Evolutionary conservation across 768 basidiomycete genomes (phyloP), one percentile per base, ranked within the genome.

Genomic region (Suillus alpinus): DNA sequence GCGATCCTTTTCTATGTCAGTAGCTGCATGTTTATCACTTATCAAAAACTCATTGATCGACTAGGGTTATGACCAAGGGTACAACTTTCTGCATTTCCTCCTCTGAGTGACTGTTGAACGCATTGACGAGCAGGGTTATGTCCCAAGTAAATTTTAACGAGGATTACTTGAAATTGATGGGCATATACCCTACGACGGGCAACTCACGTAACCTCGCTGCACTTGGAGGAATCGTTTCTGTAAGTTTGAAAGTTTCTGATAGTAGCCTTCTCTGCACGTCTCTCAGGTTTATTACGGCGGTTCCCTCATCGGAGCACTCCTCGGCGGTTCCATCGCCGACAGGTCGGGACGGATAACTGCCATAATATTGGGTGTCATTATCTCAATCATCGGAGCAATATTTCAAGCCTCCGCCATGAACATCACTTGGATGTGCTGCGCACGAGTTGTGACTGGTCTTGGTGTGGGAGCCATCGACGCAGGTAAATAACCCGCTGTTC

Each of bases 381-480:
- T 51, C 46, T 59, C 58, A 32, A 59, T 56, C 32, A 26, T 59
- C 34, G 58, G 58, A 7, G 58, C 58, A 34, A n/a, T 26, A 26
- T 59, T 59, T 10, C 58, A 59, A 31, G 36, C 58, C 20, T 59
- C 58, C 49, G 58, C 58, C 4, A 59, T 59, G 58, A 59, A 56
- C n/a, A 59, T 59, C 58, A 59, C 58, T 7, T 59, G 58, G 58
- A 59, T 59, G 58, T 59, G 58, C 26, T 59, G 58, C 26, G 58
- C 58, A 20, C 58, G 58, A 39, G 29, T 59, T 18, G 58, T 59
- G 49, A 59, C 58, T 13, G 58, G 58, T 9, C 52, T 59, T 12
- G 58, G 58, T 16, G 58, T 59, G 14, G 58, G 58, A 32, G 58
- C 58, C 9, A 59, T 59, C 9, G 58, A 59, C 37, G 58, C 58